phyloP scores from a whole-genome alignment of 2,329 filamentous ascomycete genomes.

The Stagonosporopsis chrysanthemi region DNA sequence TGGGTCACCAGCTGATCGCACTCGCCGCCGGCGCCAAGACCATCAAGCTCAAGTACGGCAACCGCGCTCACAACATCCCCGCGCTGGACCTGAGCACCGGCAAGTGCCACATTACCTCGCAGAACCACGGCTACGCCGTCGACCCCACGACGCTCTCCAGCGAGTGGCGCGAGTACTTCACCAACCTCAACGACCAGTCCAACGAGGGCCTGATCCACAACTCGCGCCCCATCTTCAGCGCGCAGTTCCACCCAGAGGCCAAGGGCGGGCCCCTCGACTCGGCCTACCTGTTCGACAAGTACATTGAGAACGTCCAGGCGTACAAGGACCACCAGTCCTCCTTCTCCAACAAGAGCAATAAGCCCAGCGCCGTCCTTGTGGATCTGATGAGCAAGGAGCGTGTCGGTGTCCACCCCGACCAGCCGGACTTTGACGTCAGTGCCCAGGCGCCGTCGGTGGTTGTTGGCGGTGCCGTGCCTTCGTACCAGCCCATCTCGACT shows the following conservation, averaged over 20 bases:
- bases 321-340: constrained; percentile 85
- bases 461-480: constrained; percentile 39
- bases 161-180: constrained; percentile 98
- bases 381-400: constrained; percentile 94
- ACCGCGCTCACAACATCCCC: constrained; percentile 98
- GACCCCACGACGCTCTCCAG: constrained; percentile 80
- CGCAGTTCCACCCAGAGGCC: constrained; percentile 98
- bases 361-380: constrained; percentile 84
- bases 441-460: constrained; percentile 39
- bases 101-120: constrained; percentile 97
- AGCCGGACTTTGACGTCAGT: constrained; percentile 43
- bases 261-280: constrained; percentile 97
- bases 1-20: constrained; percentile 95
- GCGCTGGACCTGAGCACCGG: constrained; percentile 93
- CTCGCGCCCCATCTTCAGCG: constrained; percentile 95
- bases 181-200: constrained; percentile 96
- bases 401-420: constrained; percentile 73
- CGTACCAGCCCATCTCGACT: constrained; percentile 45
- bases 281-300: constrained; percentile 95
- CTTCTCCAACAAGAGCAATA: constrained; percentile 80
- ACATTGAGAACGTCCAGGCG: constrained; percentile 84
- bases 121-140: constrained; percentile 98
- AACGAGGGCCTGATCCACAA: constrained; percentile 99
- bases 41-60: constrained; percentile 98
- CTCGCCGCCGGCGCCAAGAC: constrained; percentile 87